phyloP scores from a whole-genome alignment of 768 basidiomycete species.

The Gyrodon lividus region DNA sequence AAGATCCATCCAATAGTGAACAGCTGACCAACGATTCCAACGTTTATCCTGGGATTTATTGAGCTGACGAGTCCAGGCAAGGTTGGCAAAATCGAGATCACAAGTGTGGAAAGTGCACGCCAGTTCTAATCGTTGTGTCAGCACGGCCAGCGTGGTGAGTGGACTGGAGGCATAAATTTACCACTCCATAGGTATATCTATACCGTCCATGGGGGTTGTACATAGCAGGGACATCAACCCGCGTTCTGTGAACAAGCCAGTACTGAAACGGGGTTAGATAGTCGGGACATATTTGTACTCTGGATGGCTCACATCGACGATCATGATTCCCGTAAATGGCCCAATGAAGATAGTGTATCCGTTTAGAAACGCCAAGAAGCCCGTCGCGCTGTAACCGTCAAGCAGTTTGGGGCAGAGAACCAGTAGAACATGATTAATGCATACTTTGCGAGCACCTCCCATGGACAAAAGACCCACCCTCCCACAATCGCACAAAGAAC shows the following conservation, averaged over 20 bases:
- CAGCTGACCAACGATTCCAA: conserved; percentile 3
- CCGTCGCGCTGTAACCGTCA: conserved; percentile 41
- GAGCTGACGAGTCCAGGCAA: conserved; percentile 76
- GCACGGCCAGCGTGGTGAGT: not conserved
- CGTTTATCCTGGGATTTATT: conserved; percentile 49
- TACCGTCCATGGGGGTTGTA: conserved; percentile 80
- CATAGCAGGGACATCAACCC: conserved; percentile 81
- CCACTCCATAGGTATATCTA: conserved; percentile 71
- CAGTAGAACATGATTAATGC: not conserved
- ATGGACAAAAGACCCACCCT: conserved; percentile 83
- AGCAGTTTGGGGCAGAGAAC: not conserved
- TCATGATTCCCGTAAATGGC: conserved; percentile 78
- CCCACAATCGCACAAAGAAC: conserved; percentile 77
- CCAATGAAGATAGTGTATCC: conserved; percentile 87
- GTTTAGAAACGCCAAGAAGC: conserved; percentile 75
- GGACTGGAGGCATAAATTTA: conserved; percentile 25
- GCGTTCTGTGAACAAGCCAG: conserved; percentile 71
- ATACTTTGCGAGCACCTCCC: conserved; percentile 70
- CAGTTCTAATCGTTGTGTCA: conserved; percentile 57
- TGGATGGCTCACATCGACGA: conserved; percentile 45
- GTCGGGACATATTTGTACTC: not conserved
- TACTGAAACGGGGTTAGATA: conserved; percentile 44
- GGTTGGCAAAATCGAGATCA: conserved; percentile 66
- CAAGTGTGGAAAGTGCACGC: conserved; percentile 68
- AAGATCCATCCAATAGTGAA: conserved; percentile 10